A percentile compares a stretch with the other conserved stretches of the same genome.
phyloP scores from a whole-genome alignment of 106 monocot species.

The Narthecium ossifragum region DNA sequence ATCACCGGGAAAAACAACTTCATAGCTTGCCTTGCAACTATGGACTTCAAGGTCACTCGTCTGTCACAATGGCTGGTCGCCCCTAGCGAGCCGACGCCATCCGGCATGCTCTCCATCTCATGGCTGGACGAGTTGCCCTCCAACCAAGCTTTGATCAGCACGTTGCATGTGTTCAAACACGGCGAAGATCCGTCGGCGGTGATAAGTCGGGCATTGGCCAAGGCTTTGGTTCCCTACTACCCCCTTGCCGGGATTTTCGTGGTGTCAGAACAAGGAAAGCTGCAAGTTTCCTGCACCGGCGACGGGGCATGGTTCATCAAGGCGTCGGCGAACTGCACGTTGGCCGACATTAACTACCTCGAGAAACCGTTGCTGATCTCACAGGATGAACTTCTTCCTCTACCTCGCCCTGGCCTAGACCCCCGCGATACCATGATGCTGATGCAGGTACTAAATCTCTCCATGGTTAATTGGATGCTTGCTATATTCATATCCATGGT shows the following conservation, averaged over 20 bases:
- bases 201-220: not conserved
- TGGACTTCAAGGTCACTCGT: not conserved
- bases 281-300: not conserved
- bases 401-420: not conserved
- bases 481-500: no score
- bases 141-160: not conserved
- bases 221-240: not conserved
- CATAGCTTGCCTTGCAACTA: no score
- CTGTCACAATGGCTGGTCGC: not conserved
- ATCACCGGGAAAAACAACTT: no score
- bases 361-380: not conserved
- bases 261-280: not conserved
- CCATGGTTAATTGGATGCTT: not conserved
- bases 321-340: not conserved
- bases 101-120: not conserved
- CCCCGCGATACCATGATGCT: not conserved
- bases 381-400: not conserved
- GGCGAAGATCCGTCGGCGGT: not conserved
- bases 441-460: not conserved
- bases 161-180: not conserved
- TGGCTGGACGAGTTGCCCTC: not conserved
- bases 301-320: not conserved
- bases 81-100: not conserved
- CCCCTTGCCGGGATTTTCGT: conserved; percentile 4
- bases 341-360: not conserved